Conservation (phyloP, 805 yeast genomes). For the Saturnispora ahearnii region DNA sequence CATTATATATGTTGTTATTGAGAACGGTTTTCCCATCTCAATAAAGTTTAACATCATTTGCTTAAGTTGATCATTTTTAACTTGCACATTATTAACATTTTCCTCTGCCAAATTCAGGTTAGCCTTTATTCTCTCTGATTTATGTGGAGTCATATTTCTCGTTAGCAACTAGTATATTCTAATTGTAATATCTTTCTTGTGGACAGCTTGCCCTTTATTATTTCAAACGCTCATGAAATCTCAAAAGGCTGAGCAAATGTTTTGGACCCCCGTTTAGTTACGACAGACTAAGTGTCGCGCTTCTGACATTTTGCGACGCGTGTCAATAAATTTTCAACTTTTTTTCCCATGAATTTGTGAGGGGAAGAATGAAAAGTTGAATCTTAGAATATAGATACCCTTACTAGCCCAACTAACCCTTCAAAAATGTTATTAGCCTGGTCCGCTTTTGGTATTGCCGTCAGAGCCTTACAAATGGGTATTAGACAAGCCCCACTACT, state of each 20-base stretch:
- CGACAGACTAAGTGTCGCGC: not conserved
- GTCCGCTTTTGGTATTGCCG: conserved; percentile 33
- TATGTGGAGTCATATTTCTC: too few relatives aligned
- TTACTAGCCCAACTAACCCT: not conserved
- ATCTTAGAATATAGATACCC: not conserved
- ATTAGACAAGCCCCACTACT: conserved; percentile 33
- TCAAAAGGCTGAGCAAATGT: conserved; percentile 34
- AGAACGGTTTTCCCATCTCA: too few relatives aligned
- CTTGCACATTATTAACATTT: too few relatives aligned
- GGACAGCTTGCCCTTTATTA: not conserved
- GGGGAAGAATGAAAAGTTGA: not conserved
- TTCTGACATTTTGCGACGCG: not conserved
- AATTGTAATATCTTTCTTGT: not conserved
- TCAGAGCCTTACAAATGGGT: conserved; percentile 38
- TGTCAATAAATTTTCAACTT: not conserved
- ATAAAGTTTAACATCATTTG: too few relatives aligned
- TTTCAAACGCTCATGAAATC: too few relatives aligned
- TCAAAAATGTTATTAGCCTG: conserved; percentile 27
- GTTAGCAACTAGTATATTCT: too few relatives aligned
- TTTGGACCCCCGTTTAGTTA: not conserved
- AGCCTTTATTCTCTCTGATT: too few relatives aligned
- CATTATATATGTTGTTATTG: too few relatives aligned
- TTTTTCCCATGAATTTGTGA: not conserved
- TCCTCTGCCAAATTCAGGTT: too few relatives aligned
- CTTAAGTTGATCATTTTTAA: too few relatives aligned